These are phyloP conservation scores for Amanita rubescens DNA, from an alignment of 768 basidiomycete species.

Conservation along the genomic window DNA sequence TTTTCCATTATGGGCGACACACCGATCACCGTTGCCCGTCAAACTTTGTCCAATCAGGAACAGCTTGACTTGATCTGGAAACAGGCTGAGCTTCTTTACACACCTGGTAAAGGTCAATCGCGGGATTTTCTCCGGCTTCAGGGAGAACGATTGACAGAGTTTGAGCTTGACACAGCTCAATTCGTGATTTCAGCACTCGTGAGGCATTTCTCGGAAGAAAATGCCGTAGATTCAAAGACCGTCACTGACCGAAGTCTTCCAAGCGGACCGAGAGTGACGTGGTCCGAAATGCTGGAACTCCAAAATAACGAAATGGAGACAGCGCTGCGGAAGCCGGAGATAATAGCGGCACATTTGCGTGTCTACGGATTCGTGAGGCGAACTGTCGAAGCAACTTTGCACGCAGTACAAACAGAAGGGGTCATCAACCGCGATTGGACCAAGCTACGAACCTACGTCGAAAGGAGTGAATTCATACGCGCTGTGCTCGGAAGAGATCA, in stretches of 20 bases:
- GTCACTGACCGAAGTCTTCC: background rate
- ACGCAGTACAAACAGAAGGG: background rate
- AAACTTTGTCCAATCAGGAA: conserved; percentile 1
- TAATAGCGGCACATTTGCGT: conserved; percentile 44
- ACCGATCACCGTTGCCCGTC: background rate
- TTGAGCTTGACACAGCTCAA: conserved; percentile 52
- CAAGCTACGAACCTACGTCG: conserved; percentile 22
- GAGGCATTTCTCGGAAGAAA: conserved; percentile 32
- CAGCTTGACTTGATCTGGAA: conserved; percentile 6
- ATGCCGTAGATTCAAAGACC: conserved; percentile 11
- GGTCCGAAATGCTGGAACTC: conserved; percentile 45
- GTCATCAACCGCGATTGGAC: conserved; percentile 8
- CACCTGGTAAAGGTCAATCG: background rate
- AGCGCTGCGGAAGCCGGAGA: conserved; percentile 37
- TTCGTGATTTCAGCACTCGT: conserved; percentile 47
- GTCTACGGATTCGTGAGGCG: conserved; percentile 47
- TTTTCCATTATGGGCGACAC: background rate
- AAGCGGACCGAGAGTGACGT: conserved; percentile 20
- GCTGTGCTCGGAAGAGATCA: conserved; percentile 49
- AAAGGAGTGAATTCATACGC: conserved; percentile 39
- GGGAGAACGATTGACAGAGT: conserved; percentile 33
- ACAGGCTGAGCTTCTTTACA: conserved; percentile 2
- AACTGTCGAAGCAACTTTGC: conserved; percentile 16
- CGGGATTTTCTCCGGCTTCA: background rate
- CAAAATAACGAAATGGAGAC: conserved; percentile 51